Conservation (phyloP, 108 stramenopile species). For the Schizochytrium sp. region DNA sequence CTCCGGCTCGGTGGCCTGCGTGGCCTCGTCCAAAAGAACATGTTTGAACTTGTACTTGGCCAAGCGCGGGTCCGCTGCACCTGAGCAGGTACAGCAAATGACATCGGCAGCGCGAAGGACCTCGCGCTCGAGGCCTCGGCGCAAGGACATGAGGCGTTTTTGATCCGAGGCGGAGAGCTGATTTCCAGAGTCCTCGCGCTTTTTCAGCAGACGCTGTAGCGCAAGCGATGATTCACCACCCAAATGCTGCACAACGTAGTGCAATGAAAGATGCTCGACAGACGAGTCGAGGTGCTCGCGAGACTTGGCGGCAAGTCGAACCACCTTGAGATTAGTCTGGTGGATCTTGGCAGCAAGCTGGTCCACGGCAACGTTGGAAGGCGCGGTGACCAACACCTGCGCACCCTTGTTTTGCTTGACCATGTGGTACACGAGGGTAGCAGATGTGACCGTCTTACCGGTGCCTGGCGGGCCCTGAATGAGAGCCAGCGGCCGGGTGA, state of each 20-base stretch:
- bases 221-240: conserved; percentile 61
- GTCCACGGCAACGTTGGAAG: conserved; percentile 96
- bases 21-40: conserved; percentile 96
- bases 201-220: conserved; percentile 65
- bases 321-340: conserved; percentile 83
- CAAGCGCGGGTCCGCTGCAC: conserved; percentile 90
- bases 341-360: conserved; percentile 94
- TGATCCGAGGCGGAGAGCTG: conserved; percentile 81
- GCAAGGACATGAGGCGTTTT: conserved; percentile 64
- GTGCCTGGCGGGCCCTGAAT: conserved; percentile 96
- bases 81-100: conserved; percentile 95
- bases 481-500: conserved; percentile 80
- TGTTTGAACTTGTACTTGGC: conserved; percentile 88
- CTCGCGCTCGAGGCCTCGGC: conserved; percentile 7
- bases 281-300: conserved; percentile 71
- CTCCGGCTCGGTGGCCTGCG: conserved; percentile 97
- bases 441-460: conserved; percentile 93
- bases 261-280: conserved; percentile 80
- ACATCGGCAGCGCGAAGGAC: conserved; percentile 95
- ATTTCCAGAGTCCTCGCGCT: conserved; percentile 56
- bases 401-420: conserved; percentile 69
- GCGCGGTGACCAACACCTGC: conserved; percentile 92
- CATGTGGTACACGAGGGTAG: conserved; percentile 90
- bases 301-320: conserved; percentile 85
- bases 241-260: conserved; percentile 56